Evolutionary conservation across 2,329 filamentous ascomycete species (phyloP).

Genomic region (Exophiala viscosa): DNA sequence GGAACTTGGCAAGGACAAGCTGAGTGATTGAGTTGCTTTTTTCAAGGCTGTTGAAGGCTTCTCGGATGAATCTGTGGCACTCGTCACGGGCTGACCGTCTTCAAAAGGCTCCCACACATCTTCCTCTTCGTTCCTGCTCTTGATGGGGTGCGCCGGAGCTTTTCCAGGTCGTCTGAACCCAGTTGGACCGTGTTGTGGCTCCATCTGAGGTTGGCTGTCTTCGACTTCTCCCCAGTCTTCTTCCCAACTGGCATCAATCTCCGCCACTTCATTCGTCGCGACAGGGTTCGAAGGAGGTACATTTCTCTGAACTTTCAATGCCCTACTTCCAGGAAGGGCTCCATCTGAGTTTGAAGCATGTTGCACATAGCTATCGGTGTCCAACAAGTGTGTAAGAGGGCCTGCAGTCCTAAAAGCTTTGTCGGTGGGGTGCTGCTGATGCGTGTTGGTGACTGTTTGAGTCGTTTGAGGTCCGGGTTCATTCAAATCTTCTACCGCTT

Average conservation of each 20-base stretch:
- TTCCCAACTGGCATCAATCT: slow-evolving; percentile 30
- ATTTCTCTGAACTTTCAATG: too few species aligned
- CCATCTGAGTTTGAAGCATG: too few species aligned
- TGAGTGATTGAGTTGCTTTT: slow-evolving; percentile 25
- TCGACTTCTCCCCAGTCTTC: slow-evolving; percentile 49
- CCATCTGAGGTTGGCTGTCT: neutral
- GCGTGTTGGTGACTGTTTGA: neutral
- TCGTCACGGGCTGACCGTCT: slow-evolving; percentile 31
- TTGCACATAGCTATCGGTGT: neutral
- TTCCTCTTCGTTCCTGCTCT: slow-evolving; percentile 21
- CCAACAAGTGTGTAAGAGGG: slow-evolving; percentile 1
- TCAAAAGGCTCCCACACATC: slow-evolving; percentile 56
- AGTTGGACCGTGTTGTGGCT: neutral
- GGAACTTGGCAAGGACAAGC: neutral
- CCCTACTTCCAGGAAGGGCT: too few species aligned
- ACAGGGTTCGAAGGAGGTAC: neutral
- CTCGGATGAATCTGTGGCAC: neutral
- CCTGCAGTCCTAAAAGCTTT: neutral
- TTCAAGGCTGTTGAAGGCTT: slow-evolving; percentile 8
- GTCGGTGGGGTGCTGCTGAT: neutral
- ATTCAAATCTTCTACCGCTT: slow-evolving; percentile 45
- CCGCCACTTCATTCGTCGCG: slow-evolving; percentile 41
- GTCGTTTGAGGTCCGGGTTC: neutral
- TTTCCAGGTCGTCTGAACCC: neutral
- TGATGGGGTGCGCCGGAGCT: neutral